phyloP scores from a whole-genome alignment of 192 early-diverging fungal genomes.

The Kickxella alabastrina region DNA sequence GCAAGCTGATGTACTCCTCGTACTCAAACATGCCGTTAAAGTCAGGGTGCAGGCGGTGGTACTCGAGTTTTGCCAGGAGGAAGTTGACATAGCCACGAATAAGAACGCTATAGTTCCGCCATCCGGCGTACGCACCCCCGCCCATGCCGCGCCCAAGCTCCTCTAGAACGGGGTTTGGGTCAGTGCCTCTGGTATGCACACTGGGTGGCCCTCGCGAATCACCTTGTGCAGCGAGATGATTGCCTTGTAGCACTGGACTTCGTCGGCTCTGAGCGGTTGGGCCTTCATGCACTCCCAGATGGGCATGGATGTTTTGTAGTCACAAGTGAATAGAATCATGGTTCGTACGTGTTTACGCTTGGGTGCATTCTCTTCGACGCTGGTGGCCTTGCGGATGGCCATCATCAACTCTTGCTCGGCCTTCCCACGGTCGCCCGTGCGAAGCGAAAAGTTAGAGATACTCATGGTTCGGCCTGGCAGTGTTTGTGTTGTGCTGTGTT shows the following conservation, averaged over 20 bases:
- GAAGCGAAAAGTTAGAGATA: constrained; percentile 52
- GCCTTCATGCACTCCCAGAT: constrained; percentile 84
- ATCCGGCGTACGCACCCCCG: constrained; percentile 35
- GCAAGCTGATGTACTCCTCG: constrained; percentile 91
- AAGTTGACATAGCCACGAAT: constrained; percentile 91
- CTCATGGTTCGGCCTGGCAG: constrained; percentile 29
- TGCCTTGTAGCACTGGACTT: constrained; percentile 95
- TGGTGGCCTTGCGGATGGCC: constrained; percentile 90
- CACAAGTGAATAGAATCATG: constrained; percentile 92
- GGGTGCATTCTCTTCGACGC: constrained; percentile 84
- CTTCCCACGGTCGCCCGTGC: constrained; percentile 63
- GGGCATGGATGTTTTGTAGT: constrained; percentile 78
- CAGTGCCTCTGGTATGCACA: constrained; percentile 77
- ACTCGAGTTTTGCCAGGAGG: constrained; percentile 85
- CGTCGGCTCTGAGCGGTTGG: constrained; percentile 86
- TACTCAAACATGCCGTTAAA: constrained; percentile 97
- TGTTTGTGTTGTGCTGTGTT: not conserved
- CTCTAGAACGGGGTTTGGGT: constrained; percentile 82
- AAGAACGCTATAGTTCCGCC: constrained; percentile 69
- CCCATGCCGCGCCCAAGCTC: constrained; percentile 51
- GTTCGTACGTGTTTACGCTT: constrained; percentile 94
- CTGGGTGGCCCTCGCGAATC: constrained; percentile 85
- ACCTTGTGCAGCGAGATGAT: constrained; percentile 94
- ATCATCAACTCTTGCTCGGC: constrained; percentile 80
- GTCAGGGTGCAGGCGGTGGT: constrained; percentile 84